Evolutionary conservation across 345 rosid species (phyloP), one percentile per base, ranked within the genome.

Genomic region (Balakata baccata): DNA sequence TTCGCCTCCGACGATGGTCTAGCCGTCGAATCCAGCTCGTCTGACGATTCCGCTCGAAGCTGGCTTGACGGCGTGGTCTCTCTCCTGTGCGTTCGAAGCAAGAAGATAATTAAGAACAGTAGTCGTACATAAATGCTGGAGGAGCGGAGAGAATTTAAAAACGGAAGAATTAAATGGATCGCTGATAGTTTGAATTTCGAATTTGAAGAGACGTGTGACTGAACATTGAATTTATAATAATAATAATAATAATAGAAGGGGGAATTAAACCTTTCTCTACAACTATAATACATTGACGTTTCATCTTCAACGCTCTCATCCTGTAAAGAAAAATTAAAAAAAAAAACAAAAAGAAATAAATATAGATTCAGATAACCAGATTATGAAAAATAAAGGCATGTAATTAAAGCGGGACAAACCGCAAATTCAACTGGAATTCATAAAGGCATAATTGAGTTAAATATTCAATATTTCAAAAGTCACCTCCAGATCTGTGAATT

Each of bases 401-500:
- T 57, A 64, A 74, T 85, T 74, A 79, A 73, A 84, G 60, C 76
- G n/a, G 23, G 56, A 68, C 73, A 81, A 64, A 80, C 68, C 18
- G 69, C 71, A 67, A 82, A 65, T 71, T 71, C 16, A 23, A 38
- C 11, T 25, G 57, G 58, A 80, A 72, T 69, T 72, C 51, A 60
- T 50, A 61, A 67, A 59, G n/a, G 20, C 61, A 18, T n/a, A 11
- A 56, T 52, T 29, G 34, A 29, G 34, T 29, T 29, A 29, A 29
- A 29, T 29, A 2, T 29, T 29, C 1, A 29, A 29, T 29, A 29
- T 29, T 72, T 39, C 23, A 66, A 50, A 64, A 34, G 9, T 34
- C 75, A 85, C 90, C 89, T 87, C 83, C 80, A 85, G 87, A 89
- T 89, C 88, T 84, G 78, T 65, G 47, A 74, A 80, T 70, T 78